phyloP scores from a whole-genome alignment of 495 filamentous ascomycete genomes.

The Cercophora samala region DNA sequence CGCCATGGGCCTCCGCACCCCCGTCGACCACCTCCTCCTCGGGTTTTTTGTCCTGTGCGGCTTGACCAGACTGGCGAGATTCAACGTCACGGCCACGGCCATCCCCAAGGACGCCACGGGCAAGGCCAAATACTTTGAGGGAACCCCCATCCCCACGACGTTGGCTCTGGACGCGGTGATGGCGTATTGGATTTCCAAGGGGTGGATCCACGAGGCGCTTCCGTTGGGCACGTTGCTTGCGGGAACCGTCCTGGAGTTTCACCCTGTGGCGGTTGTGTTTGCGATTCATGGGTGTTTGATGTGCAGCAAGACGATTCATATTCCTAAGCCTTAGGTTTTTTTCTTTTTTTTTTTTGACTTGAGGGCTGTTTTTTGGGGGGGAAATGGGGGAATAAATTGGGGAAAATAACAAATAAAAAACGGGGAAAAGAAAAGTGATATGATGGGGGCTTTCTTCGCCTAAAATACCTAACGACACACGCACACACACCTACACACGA shows the following conservation, averaged over 20 bases:
- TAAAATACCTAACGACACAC: neutral
- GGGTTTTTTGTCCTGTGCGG: conserved; percentile 93
- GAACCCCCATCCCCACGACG: conserved; percentile 90
- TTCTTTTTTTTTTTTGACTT: neutral
- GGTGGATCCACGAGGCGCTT: conserved; percentile 72
- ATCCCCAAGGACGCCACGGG: conserved; percentile 88
- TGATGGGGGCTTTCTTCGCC: neutral
- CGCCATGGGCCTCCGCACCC: conserved; percentile 81
- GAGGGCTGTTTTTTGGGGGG: too few relatives aligned
- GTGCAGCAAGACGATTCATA: conserved; percentile 90
- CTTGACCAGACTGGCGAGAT: conserved; percentile 87
- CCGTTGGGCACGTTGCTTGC: conserved; percentile 64
- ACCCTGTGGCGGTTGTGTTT: conserved; percentile 82
- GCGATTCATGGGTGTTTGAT: conserved; percentile 82
- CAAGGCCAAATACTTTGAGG: conserved; percentile 93
- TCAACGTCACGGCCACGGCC: conserved; percentile 88
- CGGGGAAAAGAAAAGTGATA: conserved; percentile 2
- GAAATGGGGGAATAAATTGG: neutral
- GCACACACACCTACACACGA: neutral
- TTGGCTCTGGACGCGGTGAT: conserved; percentile 76
- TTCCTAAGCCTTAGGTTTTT: conserved; percentile 75
- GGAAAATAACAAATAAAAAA: neutral
- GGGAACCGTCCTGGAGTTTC: conserved; percentile 74
- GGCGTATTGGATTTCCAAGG: conserved; percentile 81
- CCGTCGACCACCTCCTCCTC: conserved; percentile 79